phyloP scores from a whole-genome alignment of 2,329 filamentous ascomycete species.

The Colletotrichum spinosum region DNA sequence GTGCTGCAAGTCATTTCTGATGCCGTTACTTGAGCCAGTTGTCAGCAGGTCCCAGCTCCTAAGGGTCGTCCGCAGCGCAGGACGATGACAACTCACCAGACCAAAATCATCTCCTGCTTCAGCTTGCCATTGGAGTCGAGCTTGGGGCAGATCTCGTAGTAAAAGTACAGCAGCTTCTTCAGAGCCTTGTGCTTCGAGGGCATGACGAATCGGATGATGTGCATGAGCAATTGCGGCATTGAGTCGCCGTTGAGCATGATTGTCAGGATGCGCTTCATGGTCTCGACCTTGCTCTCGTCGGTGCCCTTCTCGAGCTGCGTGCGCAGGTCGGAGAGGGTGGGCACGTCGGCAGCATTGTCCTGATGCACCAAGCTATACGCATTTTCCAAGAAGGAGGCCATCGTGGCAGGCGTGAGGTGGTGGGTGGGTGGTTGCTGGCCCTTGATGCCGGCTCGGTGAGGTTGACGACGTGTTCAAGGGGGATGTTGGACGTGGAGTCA shows the following conservation, averaged over 20 bases:
- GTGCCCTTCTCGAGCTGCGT: slow-evolving; percentile 93
- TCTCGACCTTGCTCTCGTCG: slow-evolving; percentile 92
- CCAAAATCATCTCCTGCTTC: slow-evolving; percentile 99
- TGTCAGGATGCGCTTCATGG: slow-evolving; percentile 95
- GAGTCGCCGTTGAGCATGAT: slow-evolving; percentile 99
- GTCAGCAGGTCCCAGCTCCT: slow-evolving; percentile 18
- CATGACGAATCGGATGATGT: slow-evolving; percentile 99
- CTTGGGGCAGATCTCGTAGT: slow-evolving; percentile 99
- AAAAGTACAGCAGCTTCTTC: slow-evolving; percentile 99
- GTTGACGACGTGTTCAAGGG: slow-evolving; percentile 37
- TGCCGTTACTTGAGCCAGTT: slow-evolving; percentile 80
- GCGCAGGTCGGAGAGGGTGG: slow-evolving; percentile 89
- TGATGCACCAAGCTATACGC: slow-evolving; percentile 97
- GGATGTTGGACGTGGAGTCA: slow-evolving; percentile 12
- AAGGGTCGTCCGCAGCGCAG: neutral
- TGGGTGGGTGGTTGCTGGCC: slow-evolving; percentile 2
- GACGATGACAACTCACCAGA: slow-evolving; percentile 74
- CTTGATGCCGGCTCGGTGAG: slow-evolving; percentile 39
- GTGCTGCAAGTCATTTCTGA: slow-evolving; percentile 96
- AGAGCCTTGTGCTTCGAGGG: slow-evolving; percentile 95
- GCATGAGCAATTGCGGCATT: slow-evolving; percentile 96
- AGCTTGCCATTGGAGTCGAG: slow-evolving; percentile 91
- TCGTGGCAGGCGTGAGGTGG: slow-evolving; percentile 60
- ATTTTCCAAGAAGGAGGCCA: slow-evolving; percentile 95
- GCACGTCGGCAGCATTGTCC: slow-evolving; percentile 96